Evolutionary conservation across 441 rosid species (phyloP), one percentile per base, ranked within the genome.

Genomic region (Croton laevigatus): DNA sequence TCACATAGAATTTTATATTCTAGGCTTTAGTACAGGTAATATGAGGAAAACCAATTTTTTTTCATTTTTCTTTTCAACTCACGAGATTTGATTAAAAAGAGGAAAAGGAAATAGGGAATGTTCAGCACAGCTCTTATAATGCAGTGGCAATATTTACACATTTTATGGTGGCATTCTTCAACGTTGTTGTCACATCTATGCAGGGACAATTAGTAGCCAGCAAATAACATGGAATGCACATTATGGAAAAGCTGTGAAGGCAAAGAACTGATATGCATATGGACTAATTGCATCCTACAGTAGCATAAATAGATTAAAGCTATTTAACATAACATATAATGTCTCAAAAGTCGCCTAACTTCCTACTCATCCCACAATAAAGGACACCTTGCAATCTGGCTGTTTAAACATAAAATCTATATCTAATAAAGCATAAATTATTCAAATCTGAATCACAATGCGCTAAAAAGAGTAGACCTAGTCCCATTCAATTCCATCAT

Each of bases 1-100:
- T 49, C 60, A 61, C 59, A 61, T 65, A 57, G 20, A 75, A 45
- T 9, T 73, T 57, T 54, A 77, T 38, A 55, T 46, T 57, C 73
- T 53, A 20, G 59, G 32, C 3, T 52, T 37, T 38, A 48, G 32
- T 65, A 16, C 16, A 63, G 52, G 36, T 36, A 48, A 13, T 62
- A 10, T 46, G 64, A 46, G 22, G 11, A 60, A 17, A 45, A 46
- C 46, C 55, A 34, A 51, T 38, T 2, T 42, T 59, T 53, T 14
- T 53, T 62, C 12, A 0, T 13, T 13, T 38, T 17, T 36, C 14
- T 19, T 49, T 62, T 12, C 3, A 61, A 70, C 52, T 59, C 5
- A 0, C 8, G 53, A 45, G 64, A 8, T 54, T 22, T 40, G 52
- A 22, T 8, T 64, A 9, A 57, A 69, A 45, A 8, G 62, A 19